phyloP scores from a whole-genome alignment of 352 stramenopile genomes.

The Phytopythium aichiense region DNA sequence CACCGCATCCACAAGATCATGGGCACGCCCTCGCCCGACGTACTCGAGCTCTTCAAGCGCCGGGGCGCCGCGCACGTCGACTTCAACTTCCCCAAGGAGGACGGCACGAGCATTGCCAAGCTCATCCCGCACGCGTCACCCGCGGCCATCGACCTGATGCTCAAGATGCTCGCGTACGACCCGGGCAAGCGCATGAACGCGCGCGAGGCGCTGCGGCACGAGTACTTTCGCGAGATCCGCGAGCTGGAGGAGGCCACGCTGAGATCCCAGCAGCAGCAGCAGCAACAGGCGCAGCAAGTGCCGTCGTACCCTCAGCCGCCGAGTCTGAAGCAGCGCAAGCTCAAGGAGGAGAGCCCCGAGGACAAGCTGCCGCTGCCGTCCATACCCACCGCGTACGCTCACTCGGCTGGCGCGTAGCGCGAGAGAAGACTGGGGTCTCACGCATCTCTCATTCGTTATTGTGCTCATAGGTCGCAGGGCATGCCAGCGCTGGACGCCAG shows the following conservation, averaged over 20 bases:
- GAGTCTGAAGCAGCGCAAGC: constrained; percentile 38
- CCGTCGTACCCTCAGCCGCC: constrained; percentile 16
- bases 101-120: constrained; percentile 79
- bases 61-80: constrained; percentile 91
- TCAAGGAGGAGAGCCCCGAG: constrained; percentile 46
- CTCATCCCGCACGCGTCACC: constrained; percentile 87
- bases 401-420: neutral
- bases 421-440: neutral
- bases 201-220: constrained; percentile 85
- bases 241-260: constrained; percentile 66
- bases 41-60: constrained; percentile 89
- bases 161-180: constrained; percentile 89
- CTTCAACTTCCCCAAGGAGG: constrained; percentile 90
- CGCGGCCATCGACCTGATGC: constrained; percentile 86
- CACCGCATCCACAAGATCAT: constrained; percentile 94
- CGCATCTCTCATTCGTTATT: neutral
- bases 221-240: constrained; percentile 88
- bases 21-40: constrained; percentile 80
- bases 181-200: constrained; percentile 87
- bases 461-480: constrained; percentile 14
- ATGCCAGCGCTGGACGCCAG: constrained; percentile 15
- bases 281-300: constrained; percentile 27
- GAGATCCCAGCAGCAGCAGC: constrained; percentile 29
- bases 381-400: constrained; percentile 41
- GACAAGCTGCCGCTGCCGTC: constrained; percentile 47